Conservation (phyloP, 2,329 filamentous ascomycete genomes). For the Colletotrichum spaethianum region DNA sequence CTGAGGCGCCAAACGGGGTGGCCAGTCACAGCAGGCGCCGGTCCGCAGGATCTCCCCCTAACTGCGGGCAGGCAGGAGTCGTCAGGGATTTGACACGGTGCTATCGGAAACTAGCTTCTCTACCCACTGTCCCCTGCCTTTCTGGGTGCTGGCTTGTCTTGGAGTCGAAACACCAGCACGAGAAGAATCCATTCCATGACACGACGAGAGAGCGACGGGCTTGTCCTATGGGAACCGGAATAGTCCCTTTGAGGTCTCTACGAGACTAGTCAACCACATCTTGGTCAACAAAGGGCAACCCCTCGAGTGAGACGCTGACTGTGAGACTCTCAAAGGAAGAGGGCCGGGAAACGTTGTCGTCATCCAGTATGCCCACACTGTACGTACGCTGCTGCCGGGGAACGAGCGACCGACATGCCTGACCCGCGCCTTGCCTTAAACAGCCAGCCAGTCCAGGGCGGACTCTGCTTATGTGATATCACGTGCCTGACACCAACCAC, state of each 20-base stretch:
- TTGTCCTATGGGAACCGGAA: not conserved
- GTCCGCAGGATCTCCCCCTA: slow-evolving; percentile 2
- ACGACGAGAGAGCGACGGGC: not conserved
- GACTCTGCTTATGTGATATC: slow-evolving; percentile 25
- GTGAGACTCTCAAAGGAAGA: slow-evolving; percentile 10
- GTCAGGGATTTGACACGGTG: slow-evolving; percentile 29
- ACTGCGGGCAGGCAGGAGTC: slow-evolving; percentile 25
- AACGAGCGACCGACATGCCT: not conserved
- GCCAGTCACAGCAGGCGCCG: slow-evolving; percentile 26
- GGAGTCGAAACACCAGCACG: slow-evolving; percentile 2
- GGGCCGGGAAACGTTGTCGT: slow-evolving; percentile 26
- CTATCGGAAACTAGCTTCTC: slow-evolving; percentile 13
- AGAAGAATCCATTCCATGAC: not conserved
- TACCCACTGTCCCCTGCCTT: slow-evolving; percentile 8
- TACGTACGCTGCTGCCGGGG: slow-evolving; percentile 4
- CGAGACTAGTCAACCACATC: not conserved
- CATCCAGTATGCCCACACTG: slow-evolving; percentile 14
- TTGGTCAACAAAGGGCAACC: slow-evolving; percentile 5
- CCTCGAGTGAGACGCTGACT: not conserved
- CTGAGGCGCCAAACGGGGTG: slow-evolving; percentile 35
- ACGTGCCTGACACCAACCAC: slow-evolving; percentile 27
- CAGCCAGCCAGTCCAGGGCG: not conserved
- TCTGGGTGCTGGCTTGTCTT: not conserved
- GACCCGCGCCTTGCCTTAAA: not conserved
- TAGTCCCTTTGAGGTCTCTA: no score